phyloP scores from a whole-genome alignment of 768 basidiomycete species.

The Termitomyces sp. region DNA sequence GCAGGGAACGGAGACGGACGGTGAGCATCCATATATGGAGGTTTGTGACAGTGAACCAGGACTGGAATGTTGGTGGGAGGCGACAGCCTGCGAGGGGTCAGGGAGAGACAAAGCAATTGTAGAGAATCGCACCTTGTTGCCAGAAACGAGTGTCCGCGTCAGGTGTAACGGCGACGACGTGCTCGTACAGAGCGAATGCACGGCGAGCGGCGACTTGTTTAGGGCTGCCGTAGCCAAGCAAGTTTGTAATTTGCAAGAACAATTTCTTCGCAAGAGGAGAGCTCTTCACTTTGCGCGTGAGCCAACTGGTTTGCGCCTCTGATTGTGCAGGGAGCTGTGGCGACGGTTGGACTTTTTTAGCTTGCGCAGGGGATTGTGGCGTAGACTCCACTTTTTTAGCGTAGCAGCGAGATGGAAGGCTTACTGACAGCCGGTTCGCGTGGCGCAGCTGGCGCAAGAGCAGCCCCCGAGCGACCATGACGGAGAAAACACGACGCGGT shows the following conservation, averaged over 20 bases:
- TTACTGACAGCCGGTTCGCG: background rate
- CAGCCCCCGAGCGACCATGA: conserved; percentile 14
- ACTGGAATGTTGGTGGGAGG: conserved; percentile 91
- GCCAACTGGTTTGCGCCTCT: conserved; percentile 49
- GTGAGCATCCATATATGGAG: conserved; percentile 91
- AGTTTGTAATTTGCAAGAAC: conserved; percentile 45
- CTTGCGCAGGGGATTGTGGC: background rate
- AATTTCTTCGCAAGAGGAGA: conserved; percentile 43
- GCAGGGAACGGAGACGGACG: conserved; percentile 83
- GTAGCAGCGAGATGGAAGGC: background rate
- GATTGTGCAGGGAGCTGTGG: background rate
- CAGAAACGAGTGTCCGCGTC: conserved; percentile 63
- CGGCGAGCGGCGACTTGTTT: conserved; percentile 60
- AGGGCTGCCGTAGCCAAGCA: conserved; percentile 58
- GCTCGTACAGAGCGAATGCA: conserved; percentile 55
- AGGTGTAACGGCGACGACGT: conserved; percentile 50
- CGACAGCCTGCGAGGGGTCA: conserved; percentile 55
- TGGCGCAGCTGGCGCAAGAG: conserved; percentile 12
- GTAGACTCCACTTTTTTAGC: background rate
- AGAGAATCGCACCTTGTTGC: conserved; percentile 50
- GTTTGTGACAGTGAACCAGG: conserved; percentile 94
- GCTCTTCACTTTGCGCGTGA: conserved; percentile 48
- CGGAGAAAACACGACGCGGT: conserved; percentile 1
- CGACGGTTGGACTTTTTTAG: background rate
- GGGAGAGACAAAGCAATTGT: background rate